Percentiles rank a stretch among this genome's conserved stretches.
Conservation (phyloP, 2,329 filamentous ascomycete species). For the Penicillium brevicompactum region DNA sequence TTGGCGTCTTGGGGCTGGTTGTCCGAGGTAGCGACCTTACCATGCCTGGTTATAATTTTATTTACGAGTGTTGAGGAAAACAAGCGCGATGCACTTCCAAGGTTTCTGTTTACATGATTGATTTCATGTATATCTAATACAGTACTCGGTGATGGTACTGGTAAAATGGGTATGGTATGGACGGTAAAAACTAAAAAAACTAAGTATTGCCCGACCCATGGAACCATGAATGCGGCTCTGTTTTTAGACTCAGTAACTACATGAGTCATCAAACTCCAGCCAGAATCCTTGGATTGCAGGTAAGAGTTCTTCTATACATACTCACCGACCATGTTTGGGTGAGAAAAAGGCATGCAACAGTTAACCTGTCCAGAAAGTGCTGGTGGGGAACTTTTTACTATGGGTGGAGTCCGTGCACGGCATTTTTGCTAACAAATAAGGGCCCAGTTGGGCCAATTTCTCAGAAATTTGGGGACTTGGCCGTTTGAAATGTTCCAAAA, state of each 20-base stretch:
- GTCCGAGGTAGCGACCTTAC: no score
- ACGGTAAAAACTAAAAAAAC: background rate
- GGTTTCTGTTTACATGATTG: no score
- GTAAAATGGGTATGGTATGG: background rate
- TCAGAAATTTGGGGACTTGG: background rate
- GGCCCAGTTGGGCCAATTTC: background rate
- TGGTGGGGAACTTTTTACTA: slow-evolving; percentile 1
- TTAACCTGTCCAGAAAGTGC: slow-evolving; percentile 1
- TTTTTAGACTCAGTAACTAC: background rate
- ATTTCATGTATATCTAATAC: no score
- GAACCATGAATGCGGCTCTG: background rate
- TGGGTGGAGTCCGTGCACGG: background rate
- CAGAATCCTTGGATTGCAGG: background rate
- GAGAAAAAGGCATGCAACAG: background rate
- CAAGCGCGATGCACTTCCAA: no score
- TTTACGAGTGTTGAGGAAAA: no score
- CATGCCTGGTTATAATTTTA: no score
- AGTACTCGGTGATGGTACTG: background rate
- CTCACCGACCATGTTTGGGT: background rate
- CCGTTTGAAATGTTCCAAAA: background rate
- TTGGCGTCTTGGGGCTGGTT: no score
- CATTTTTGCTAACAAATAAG: background rate
- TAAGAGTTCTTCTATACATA: background rate
- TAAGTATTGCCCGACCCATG: background rate
- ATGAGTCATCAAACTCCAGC: background rate